Conservation (phyloP, 1,284 basidiomycete genomes). For the Hymenochaete sp. region DNA sequence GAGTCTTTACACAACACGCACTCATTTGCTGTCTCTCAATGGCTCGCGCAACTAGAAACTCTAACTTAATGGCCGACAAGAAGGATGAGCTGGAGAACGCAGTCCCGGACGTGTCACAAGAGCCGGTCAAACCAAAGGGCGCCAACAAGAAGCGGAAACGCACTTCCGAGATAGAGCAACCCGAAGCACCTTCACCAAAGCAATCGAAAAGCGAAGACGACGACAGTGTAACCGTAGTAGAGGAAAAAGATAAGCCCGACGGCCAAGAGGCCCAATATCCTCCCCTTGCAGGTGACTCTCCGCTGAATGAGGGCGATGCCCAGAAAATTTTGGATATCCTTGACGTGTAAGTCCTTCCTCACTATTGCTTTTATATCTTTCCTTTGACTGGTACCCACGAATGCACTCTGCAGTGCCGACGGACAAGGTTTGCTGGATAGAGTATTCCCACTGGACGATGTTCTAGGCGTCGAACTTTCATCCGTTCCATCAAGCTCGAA, state of each 20-base stretch:
- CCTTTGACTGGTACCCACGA: constrained; percentile 9
- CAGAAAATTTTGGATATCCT: constrained; percentile 66
- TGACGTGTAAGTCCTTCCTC: constrained; percentile 44
- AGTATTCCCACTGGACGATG: constrained; percentile 50
- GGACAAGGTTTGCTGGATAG: constrained; percentile 71
- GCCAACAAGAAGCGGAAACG: constrained; percentile 61
- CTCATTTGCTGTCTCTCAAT: no score
- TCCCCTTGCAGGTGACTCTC: constrained; percentile 36
- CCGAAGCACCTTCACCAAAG: constrained; percentile 35
- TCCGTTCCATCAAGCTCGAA: constrained; percentile 30
- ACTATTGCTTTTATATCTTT: constrained; percentile 9
- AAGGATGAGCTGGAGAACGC: constrained; percentile 27
- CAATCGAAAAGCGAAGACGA: constrained; percentile 39
- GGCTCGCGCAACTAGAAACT: constrained; percentile 67
- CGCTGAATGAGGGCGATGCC: constrained; percentile 43
- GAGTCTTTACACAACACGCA: no score
- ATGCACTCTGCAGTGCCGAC: constrained; percentile 42
- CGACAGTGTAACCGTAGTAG: constrained; percentile 26
- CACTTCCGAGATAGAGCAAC: constrained; percentile 28
- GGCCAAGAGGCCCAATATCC: constrained; percentile 15
- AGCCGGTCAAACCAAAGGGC: constrained; percentile 25
- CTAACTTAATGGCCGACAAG: constrained; percentile 42
- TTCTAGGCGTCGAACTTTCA: constrained; percentile 17
- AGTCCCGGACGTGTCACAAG: constrained; percentile 9
- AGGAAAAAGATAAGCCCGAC: constrained; percentile 26